Evolutionary conservation across 2,329 filamentous ascomycete genomes (phyloP), one percentile per base, ranked within the genome.

Genomic region (Escovopsis sp.): DNA sequence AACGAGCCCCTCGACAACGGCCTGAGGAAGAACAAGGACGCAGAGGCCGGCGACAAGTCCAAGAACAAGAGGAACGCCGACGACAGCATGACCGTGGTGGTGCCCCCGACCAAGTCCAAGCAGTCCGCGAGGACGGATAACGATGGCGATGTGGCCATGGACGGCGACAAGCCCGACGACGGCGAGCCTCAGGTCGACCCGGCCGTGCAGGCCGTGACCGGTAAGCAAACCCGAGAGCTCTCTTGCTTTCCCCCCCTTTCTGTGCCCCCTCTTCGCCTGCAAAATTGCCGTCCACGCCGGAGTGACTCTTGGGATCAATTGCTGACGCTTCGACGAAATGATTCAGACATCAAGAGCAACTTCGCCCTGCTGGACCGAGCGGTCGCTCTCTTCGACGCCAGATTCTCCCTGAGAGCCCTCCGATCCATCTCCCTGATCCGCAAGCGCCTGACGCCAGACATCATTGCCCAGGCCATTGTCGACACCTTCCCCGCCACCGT

Each of bases 391-490:
- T 98, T 96, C 62, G 91, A 98, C 65, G 79, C 88, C 45, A 81
- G 91, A 68, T 98, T 95, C 66, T 86, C 89, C 43, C 81, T 98
- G 49, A 79, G 91, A 58, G 91, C 91, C 47, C 76, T 98, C 49
- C 83, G 91, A 55, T 94, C 88, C 53, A 94, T 96, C 66, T 94
- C 91, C 34, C 88, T 87, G 42, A 80, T 96, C 60, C 86, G 91
- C 61, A 96, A 96, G 72, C 79, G 85, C 51, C 73, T 94, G 51
- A 84, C 81, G 12, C 75, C 84, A 44, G 84, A 89, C 52, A 79
- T 94, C 51, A 71, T 95, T 51, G 76, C 80, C 39, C 79, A 84
- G 61, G 81, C 82, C 54, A 83, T 94, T 56, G 76, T 78, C 52
- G 81, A 93, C 54, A 87, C 82, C 35, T 94, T 87, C 62, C 71